Evolutionary conservation across 768 basidiomycete species (phyloP).

Genomic region (Mycena alexandri): DNA sequence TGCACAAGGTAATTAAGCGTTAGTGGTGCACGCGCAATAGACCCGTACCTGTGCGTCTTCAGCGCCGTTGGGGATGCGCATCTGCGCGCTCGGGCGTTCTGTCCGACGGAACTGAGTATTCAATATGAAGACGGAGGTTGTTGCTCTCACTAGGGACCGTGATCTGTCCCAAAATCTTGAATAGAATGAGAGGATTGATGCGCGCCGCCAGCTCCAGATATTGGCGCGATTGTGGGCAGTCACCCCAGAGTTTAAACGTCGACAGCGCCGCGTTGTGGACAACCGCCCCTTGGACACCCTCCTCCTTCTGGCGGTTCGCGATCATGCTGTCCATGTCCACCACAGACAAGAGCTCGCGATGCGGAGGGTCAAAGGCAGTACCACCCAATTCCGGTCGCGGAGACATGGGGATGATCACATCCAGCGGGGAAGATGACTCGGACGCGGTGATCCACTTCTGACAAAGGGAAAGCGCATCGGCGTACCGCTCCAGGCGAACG

Average conservation of each 20-base stretch:
- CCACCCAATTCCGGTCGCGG: background rate
- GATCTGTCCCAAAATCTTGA: conserved; percentile 17
- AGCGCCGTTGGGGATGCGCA: background rate
- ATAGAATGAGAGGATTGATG: conserved; percentile 11
- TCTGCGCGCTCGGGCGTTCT: conserved; percentile 6
- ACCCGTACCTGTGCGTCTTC: conserved; percentile 10
- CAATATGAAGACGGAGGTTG: background rate
- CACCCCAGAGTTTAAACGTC: conserved; percentile 11
- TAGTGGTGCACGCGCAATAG: too few species aligned
- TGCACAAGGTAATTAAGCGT: background rate
- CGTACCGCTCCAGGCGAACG: background rate
- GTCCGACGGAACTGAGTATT: background rate
- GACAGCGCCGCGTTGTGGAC: background rate
- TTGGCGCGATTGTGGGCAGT: conserved; percentile 8
- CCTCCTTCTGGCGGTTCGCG: background rate
- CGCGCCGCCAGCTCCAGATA: conserved; percentile 9
- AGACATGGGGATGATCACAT: too few species aligned
- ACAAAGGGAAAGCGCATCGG: background rate
- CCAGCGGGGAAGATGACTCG: background rate
- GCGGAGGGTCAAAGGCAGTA: background rate
- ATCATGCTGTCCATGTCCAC: conserved; percentile 1
- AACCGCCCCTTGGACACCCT: conserved; percentile 1
- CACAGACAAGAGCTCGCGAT: background rate
- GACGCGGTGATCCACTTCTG: conserved; percentile 7
- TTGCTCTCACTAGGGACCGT: background rate